Evolutionary conservation across 1,139 yeast species (phyloP).

Genomic region (Suhomyces coccinellae): DNA sequence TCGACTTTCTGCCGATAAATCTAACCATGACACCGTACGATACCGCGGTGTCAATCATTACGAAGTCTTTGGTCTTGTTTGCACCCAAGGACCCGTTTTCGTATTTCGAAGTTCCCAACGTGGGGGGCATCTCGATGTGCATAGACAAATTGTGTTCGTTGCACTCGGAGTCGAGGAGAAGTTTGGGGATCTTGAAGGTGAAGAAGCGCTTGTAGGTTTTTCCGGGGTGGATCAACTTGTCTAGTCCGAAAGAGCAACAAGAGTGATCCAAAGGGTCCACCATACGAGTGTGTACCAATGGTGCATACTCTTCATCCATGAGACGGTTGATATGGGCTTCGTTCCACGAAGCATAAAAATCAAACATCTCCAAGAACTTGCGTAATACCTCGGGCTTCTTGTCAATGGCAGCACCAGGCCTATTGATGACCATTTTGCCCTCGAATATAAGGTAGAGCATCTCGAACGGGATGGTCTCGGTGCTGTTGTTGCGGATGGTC

Average conservation of each 20-base stretch:
- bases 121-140: constrained; percentile 25
- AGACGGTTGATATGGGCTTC: constrained; percentile 34
- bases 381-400: constrained; percentile 20
- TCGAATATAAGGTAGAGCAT: constrained; percentile 47
- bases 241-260: constrained; percentile 13
- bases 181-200: constrained; percentile 25
- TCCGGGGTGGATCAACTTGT: constrained; percentile 12
- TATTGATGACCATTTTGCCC: constrained; percentile 29
- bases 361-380: constrained; percentile 45
- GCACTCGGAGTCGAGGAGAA: constrained; percentile 25
- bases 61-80: constrained; percentile 19
- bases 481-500: constrained; percentile 28
- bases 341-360: constrained; percentile 43
- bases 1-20: constrained; percentile 24
- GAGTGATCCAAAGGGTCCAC: constrained; percentile 34
- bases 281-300: constrained; percentile 18
- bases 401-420: constrained; percentile 13
- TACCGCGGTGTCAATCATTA: constrained; percentile 17
- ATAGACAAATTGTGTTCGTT: constrained; percentile 20
- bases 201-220: constrained; percentile 19
- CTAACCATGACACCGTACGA: constrained; percentile 24
- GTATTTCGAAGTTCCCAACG: constrained; percentile 16
- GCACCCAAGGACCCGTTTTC: neutral
- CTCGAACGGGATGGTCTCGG: constrained; percentile 34
- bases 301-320: constrained; percentile 25